Percentiles rank a stretch among this genome's conserved stretches.
Conservation (phyloP, 768 basidiomycete species). For the Suillus occidentalis region DNA sequence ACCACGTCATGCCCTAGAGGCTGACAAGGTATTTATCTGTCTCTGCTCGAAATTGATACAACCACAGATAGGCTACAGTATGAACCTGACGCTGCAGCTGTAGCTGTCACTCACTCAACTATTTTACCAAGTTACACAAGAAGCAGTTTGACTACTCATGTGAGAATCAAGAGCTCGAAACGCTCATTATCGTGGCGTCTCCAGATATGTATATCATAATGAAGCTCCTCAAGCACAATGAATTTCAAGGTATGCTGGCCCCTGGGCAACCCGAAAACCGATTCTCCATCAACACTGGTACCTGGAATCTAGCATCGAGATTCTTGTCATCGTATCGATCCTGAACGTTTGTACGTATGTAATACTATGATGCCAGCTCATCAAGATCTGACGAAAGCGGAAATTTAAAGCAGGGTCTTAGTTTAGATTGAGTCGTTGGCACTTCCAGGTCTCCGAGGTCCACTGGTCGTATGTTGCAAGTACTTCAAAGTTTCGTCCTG, state of each 20-base stretch:
- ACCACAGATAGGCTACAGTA: too few species aligned
- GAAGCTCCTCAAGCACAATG: not conserved
- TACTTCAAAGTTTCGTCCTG: not conserved
- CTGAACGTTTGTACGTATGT: not conserved
- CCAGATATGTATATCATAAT: too few species aligned
- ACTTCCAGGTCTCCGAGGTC: not conserved
- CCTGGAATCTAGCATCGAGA: not conserved
- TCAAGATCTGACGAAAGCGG: not conserved
- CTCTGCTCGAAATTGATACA: too few species aligned
- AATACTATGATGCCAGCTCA: not conserved
- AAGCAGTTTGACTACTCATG: too few species aligned
- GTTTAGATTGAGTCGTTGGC: not conserved
- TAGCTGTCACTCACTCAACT: too few species aligned
- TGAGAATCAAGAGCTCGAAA: too few species aligned
- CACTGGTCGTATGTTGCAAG: not conserved
- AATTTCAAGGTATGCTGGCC: not conserved
- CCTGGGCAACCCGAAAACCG: not conserved
- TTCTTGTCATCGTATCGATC: too few species aligned
- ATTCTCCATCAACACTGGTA: not conserved
- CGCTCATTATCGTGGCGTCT: too few species aligned
- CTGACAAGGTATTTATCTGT: too few species aligned
- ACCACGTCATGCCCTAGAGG: too few species aligned
- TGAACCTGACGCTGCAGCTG: too few species aligned
- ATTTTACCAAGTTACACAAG: too few species aligned
- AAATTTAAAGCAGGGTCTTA: not conserved